Conservation (phyloP, 345 rosid genomes). For the Lepidium didymum region DNA sequence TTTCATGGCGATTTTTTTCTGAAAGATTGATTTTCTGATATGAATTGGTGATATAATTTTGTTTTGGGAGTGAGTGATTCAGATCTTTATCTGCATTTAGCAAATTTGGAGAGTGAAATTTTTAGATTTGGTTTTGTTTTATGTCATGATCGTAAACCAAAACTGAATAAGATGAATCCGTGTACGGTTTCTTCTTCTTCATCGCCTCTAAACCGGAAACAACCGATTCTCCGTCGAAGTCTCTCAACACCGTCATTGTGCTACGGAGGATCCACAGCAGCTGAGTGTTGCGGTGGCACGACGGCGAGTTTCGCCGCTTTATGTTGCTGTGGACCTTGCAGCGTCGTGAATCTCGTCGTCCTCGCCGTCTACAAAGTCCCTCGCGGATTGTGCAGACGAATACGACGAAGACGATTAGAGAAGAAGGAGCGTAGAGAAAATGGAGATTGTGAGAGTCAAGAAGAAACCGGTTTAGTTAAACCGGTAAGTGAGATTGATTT, state of each 20-base stretch:
- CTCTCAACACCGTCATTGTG: not conserved
- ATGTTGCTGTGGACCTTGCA: slow-evolving; percentile 59
- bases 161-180: not conserved
- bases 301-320: slow-evolving; percentile 61
- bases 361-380: slow-evolving; percentile 51
- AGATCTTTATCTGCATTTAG: not conserved
- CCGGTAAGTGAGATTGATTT: not conserved
- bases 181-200: not conserved
- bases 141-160: not conserved
- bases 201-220: not conserved
- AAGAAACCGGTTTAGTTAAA: not conserved
- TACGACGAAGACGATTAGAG: slow-evolving; percentile 5
- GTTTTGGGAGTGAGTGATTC: not conserved
- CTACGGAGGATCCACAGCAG: slow-evolving; percentile 16
- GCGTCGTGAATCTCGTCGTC: slow-evolving; percentile 38
- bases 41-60: not conserved
- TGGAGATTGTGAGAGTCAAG: not conserved
- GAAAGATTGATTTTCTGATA: not conserved
- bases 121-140: not conserved
- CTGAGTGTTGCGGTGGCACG: slow-evolving; percentile 42
- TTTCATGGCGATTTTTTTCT: not conserved
- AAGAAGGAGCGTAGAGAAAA: slow-evolving; percentile 11
- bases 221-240: slow-evolving; percentile 5
- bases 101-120: not conserved
- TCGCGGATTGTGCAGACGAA: slow-evolving; percentile 34